Evolutionary conservation across 352 stramenopile genomes (phyloP), one percentile per base, ranked within the genome.

Genomic region (Pythium pyrilobum): DNA sequence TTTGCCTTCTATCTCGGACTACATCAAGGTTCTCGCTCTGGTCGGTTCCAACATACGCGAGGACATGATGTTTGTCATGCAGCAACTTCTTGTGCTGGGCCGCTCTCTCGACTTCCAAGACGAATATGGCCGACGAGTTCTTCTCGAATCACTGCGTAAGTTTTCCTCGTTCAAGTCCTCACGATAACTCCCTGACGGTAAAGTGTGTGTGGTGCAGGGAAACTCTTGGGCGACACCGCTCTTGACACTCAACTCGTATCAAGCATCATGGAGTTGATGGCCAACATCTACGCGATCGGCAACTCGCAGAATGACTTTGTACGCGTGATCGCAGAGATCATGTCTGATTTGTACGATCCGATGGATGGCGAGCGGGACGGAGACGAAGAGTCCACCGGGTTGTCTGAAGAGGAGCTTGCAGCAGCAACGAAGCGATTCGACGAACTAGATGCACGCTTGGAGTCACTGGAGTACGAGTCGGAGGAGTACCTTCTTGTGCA

Each of bases 221-320:
- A 81, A 47, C 57, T 84, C 8, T 51, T 90, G 32, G 64, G 75
- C 1, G 72, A 87, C 18, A 46, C 81, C 21, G 64, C 72, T 23
- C 82, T 82, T 7, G 74, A 90, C 25, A 71, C 63, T 15, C 58
- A 71, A 27, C 64, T 89, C 48, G 86, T 89, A 23, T 66, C 72
- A 13, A 70, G 67, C 3, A 77, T 92, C 28, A 88, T 88, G 72
- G 75, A 88, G 48, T 54, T 90, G 45, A 85, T 88, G 72, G 79
- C 79, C 6, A 83, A 75, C 47, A 82, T 89, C 20, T 79, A 89
- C 28, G 72, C 77, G 10, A 47, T 65, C 33, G 65, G 70, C n/a
- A 85, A 66, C 38, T 81, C 74, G 1, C 77, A 90, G 43, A 74
- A 84, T 57, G 79, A 89, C 55, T 92, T 92, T 51, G 77, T 87